A percentile compares a stretch with the other conserved stretches of the same genome.
These are phyloP conservation scores for Pleurotus cornucopiae DNA, from an alignment of 768 basidiomycete genomes.

Conservation along the genomic window DNA sequence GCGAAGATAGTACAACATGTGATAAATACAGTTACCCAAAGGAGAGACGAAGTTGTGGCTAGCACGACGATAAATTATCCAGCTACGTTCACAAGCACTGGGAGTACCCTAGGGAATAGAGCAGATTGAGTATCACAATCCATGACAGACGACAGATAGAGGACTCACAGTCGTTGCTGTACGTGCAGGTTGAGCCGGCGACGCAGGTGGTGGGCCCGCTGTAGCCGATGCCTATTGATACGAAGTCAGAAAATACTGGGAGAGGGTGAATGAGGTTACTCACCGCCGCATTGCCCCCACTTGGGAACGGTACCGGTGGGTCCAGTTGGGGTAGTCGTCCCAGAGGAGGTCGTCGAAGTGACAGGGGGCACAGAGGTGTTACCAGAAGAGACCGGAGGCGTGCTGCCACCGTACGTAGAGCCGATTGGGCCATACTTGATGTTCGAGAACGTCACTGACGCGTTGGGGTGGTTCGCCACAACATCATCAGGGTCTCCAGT, in stretches of 20 bases:
- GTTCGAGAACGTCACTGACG: conserved; percentile 35
- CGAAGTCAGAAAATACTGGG: neutral
- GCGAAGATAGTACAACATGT: too few relatives aligned
- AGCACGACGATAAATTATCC: too few relatives aligned
- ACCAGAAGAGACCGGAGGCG: neutral
- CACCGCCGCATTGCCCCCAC: conserved; percentile 5
- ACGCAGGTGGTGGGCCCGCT: conserved; percentile 37
- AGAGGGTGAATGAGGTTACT: neutral
- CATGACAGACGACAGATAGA: neutral
- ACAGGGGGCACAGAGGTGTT: neutral
- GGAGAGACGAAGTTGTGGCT: too few relatives aligned
- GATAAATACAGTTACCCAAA: too few relatives aligned
- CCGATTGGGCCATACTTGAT: conserved; percentile 37
- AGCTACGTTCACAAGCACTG: conserved; percentile 27
- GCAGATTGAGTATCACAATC: neutral
- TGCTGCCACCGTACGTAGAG: neutral
- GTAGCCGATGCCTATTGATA: conserved; percentile 24
- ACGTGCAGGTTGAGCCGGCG: conserved; percentile 30
- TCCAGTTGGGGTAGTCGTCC: neutral
- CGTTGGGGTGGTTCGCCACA: conserved; percentile 23
- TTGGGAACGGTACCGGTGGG: neutral
- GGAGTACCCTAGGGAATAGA: conserved; percentile 31
- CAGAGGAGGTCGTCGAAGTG: neutral
- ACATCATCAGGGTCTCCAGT: conserved; percentile 32
- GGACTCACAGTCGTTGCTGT: conserved; percentile 36